Percentiles rank a stretch among this genome's conserved stretches.
Conservation (phyloP, 1,284 basidiomycete genomes). For the Garcileccinum viscosum region DNA sequence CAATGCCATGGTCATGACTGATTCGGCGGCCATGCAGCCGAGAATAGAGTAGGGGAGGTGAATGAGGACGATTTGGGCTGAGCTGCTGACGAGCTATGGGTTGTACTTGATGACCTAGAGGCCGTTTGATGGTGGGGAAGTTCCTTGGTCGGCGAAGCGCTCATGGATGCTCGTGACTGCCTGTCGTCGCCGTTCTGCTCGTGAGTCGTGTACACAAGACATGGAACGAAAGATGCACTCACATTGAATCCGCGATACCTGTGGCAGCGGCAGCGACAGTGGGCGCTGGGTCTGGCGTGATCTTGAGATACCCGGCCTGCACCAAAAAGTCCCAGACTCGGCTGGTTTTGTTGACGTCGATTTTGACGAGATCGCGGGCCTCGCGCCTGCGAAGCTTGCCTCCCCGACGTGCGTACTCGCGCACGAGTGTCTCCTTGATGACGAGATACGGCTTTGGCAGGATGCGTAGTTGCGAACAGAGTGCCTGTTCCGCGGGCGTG, state of each 20-base stretch:
- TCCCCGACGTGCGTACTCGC: slow-evolving; percentile 89
- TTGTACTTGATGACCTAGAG: slow-evolving; percentile 20
- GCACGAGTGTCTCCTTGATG: slow-evolving; percentile 90
- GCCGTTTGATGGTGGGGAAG: slow-evolving; percentile 34
- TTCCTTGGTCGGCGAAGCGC: slow-evolving; percentile 48
- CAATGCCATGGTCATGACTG: slow-evolving; percentile 13
- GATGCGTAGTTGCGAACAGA: slow-evolving; percentile 89
- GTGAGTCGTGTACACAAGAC: not conserved
- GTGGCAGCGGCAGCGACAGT: slow-evolving; percentile 13
- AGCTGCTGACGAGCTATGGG: slow-evolving; percentile 20
- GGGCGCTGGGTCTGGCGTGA: slow-evolving; percentile 52
- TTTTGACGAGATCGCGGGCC: slow-evolving; percentile 87
- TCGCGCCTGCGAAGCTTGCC: slow-evolving; percentile 86
- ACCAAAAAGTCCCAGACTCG: slow-evolving; percentile 90
- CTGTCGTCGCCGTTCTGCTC: slow-evolving; percentile 11
- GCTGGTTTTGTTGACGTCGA: slow-evolving; percentile 91
- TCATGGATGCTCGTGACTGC: slow-evolving; percentile 35
- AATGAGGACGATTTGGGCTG: slow-evolving; percentile 25
- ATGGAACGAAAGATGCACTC: not conserved
- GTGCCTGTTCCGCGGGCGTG: slow-evolving; percentile 81
- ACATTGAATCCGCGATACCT: slow-evolving; percentile 25
- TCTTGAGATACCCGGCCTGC: slow-evolving; percentile 76
- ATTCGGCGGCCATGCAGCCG: slow-evolving; percentile 30
- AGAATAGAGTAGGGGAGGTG: slow-evolving; percentile 30
- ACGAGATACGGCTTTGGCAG: slow-evolving; percentile 91